phyloP scores from a whole-genome alignment of 441 rosid species.

The Jatropha podagrica region DNA sequence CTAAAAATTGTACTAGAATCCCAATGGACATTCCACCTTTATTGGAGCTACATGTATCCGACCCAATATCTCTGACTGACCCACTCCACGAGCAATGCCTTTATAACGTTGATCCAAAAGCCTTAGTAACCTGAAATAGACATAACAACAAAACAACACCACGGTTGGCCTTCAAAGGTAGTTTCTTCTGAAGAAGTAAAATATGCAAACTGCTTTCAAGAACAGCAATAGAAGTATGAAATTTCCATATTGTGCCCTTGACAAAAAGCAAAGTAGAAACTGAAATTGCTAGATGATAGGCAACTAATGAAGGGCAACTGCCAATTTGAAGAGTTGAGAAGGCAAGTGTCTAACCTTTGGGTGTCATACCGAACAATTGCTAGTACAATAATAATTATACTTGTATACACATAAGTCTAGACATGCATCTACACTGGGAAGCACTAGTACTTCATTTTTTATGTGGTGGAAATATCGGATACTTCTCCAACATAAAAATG shows the following conservation, averaged over 20 bases:
- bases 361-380: neutral
- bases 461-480: neutral
- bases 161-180: neutral
- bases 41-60: conserved; percentile 97
- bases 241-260: neutral
- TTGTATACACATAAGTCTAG: neutral
- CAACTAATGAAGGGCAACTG: neutral
- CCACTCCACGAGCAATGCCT: conserved; percentile 99
- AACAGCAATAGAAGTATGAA: neutral
- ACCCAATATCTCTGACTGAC: conserved; percentile 95
- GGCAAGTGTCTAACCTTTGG: neutral
- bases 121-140: conserved; percentile 67
- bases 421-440: neutral
- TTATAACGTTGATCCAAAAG: conserved; percentile 86
- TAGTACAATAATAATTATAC: neutral
- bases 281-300: neutral
- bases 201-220: neutral
- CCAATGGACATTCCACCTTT: conserved; percentile 50
- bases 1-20: neutral
- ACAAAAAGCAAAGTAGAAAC: neutral
- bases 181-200: neutral
- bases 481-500: neutral
- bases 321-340: conserved; percentile 3
- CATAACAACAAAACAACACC: conserved; percentile 13
- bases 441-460: neutral